These are phyloP conservation scores for Benincasa hispida DNA, from an alignment of 306 rosid species.

Conservation along the genomic window DNA sequence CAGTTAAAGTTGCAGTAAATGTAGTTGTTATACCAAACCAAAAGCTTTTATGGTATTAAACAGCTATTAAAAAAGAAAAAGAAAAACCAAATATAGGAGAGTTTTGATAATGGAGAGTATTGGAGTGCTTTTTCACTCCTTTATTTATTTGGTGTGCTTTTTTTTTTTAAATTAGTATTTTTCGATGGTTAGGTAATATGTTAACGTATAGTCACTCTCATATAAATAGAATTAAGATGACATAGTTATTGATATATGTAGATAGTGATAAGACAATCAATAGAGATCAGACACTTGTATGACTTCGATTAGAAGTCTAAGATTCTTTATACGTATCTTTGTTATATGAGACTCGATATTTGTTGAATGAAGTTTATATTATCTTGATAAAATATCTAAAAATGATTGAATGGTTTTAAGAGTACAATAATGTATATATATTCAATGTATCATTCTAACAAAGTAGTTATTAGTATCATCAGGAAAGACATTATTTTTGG, in stretches of 20 bases:
- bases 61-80: neutral
- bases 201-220: neutral
- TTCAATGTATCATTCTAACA: neutral
- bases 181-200: neutral
- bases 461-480: neutral
- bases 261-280: neutral
- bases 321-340: neutral
- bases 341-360: too few species aligned
- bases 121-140: neutral
- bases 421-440: neutral
- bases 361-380: neutral
- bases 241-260: neutral
- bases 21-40: neutral
- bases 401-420: neutral
- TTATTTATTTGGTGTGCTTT: neutral
- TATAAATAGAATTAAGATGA: neutral
- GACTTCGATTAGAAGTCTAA: neutral
- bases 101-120: neutral
- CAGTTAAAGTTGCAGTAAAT: slow-evolving; percentile 1
- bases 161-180: neutral
- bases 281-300: neutral
- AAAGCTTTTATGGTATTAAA: neutral
- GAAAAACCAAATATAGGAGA: neutral
- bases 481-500: neutral
- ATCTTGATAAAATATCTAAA: neutral